A percentile compares a stretch with the other conserved stretches of the same genome.
phyloP scores from a whole-genome alignment of 1,139 yeast genomes.

The Saccharomyces hybrid region DNA sequence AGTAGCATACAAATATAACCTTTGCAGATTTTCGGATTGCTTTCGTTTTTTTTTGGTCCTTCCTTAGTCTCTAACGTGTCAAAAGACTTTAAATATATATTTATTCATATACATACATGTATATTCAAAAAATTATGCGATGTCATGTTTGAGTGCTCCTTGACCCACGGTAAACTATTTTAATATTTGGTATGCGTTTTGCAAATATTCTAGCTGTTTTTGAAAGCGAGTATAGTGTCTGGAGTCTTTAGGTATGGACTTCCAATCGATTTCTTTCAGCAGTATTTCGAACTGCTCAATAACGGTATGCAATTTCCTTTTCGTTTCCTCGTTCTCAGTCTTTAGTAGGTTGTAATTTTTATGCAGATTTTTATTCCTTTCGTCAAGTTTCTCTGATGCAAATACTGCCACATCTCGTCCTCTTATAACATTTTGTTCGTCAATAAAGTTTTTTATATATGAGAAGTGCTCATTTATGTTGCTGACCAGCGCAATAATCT shows the following conservation, averaged over 20 bases:
- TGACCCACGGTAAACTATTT: neutral
- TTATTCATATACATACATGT: neutral
- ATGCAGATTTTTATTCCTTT: constrained; percentile 10
- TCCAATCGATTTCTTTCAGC: constrained; percentile 20
- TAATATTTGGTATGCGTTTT: constrained; percentile 12
- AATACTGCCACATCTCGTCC: constrained; percentile 12
- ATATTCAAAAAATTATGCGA: neutral
- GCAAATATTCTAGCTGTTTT: constrained; percentile 11
- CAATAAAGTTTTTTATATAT: constrained; percentile 25
- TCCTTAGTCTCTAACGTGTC: too few species aligned
- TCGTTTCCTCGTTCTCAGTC: constrained; percentile 8
- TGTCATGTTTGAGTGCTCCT: neutral
- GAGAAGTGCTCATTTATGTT: constrained; percentile 26
- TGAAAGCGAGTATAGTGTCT: constrained; percentile 10
- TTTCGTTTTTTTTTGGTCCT: too few species aligned
- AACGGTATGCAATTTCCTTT: constrained; percentile 13
- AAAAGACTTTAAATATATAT: neutral
- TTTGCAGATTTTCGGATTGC: neutral
- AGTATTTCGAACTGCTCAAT: constrained; percentile 12
- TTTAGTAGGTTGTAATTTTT: constrained; percentile 8
- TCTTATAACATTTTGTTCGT: constrained; percentile 6
- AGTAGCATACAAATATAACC: neutral
- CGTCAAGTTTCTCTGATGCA: constrained; percentile 13
- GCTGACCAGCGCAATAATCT: constrained; percentile 20
- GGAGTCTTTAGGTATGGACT: constrained; percentile 12